These are phyloP conservation scores for Eremochloa ophiuroides DNA, from an alignment of 176 grass and related monocot genomes.

Conservation along the genomic window DNA sequence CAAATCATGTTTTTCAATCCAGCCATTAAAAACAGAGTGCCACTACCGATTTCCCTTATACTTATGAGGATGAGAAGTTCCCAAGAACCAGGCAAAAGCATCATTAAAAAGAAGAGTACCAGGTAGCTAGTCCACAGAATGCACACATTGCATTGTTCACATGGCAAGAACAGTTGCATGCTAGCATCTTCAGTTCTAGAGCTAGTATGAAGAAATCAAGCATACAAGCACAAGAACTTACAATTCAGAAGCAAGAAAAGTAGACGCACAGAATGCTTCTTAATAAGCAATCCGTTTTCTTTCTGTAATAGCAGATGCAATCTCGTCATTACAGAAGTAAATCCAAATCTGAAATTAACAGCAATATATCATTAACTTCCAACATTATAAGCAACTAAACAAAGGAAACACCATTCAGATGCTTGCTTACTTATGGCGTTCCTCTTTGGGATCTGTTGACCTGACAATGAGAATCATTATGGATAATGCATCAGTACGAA, in stretches of 20 bases:
- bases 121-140: slow-evolving; percentile 5
- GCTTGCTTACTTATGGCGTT: slow-evolving; percentile 60
- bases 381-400: neutral
- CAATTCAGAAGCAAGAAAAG: slow-evolving; percentile 89
- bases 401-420: slow-evolving; percentile 10
- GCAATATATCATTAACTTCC: slow-evolving; percentile 15
- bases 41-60: neutral
- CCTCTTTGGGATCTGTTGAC: slow-evolving; percentile 54
- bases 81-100: neutral
- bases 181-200: slow-evolving; percentile 22
- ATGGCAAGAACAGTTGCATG: slow-evolving; percentile 12
- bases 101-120: neutral
- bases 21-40: neutral
- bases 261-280: slow-evolving; percentile 73
- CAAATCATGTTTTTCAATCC: neutral
- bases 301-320: slow-evolving; percentile 67
- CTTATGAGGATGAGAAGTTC: neutral
- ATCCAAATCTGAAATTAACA: slow-evolving; percentile 61
- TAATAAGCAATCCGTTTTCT: slow-evolving; percentile 55
- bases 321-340: slow-evolving; percentile 53
- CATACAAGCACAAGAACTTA: slow-evolving; percentile 44
- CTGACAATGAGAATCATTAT: slow-evolving; percentile 85
- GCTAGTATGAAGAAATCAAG: slow-evolving; percentile 6
- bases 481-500: slow-evolving; percentile 54
- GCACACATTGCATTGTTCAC: neutral